Conservation (phyloP, 202 grass and related monocot genomes). For the Schoenoplectus tabernaemontani region DNA sequence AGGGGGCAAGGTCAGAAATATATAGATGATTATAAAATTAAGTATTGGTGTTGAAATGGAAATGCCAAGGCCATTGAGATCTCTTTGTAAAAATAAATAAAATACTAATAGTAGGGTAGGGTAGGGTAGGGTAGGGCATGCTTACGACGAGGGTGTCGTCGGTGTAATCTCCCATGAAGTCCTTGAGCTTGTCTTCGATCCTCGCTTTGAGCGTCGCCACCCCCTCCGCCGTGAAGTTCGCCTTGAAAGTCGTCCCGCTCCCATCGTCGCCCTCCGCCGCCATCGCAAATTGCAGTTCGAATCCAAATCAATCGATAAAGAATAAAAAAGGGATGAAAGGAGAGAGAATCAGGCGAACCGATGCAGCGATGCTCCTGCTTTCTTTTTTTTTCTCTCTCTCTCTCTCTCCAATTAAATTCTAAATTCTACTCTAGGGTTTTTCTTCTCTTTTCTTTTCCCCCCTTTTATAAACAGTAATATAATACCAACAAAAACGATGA, state of each 20-base stretch:
- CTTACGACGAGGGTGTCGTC: constrained; percentile 74
- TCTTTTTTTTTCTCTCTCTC: not conserved
- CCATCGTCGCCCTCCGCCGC: not conserved
- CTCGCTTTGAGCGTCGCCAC: constrained; percentile 34
- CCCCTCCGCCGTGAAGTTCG: constrained; percentile 56
- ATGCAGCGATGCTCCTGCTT: too few species aligned
- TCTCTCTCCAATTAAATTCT: too few species aligned
- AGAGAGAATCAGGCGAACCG: too few species aligned
- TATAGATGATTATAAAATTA: too few species aligned
- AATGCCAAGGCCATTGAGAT: too few species aligned
- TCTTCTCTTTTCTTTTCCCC: not conserved
- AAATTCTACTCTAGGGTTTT: not conserved
- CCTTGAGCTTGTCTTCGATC: constrained; percentile 72
- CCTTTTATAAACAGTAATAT: not conserved
- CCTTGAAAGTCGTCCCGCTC: constrained; percentile 37
- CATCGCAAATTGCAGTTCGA: not conserved
- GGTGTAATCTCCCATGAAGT: constrained; percentile 69
- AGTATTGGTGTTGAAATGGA: too few species aligned
- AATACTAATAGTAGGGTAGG: not conserved
- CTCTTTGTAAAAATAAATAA: too few species aligned
- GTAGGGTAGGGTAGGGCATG: too few species aligned
- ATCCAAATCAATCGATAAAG: too few species aligned
- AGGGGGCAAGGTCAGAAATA: too few species aligned
- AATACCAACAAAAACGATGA: not conserved
- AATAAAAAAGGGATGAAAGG: too few species aligned